Evolutionary conservation across 2,329 filamentous ascomycete species (phyloP), one percentile per base, ranked within the genome.

Genomic region (Hymenoscyphus infarciens): DNA sequence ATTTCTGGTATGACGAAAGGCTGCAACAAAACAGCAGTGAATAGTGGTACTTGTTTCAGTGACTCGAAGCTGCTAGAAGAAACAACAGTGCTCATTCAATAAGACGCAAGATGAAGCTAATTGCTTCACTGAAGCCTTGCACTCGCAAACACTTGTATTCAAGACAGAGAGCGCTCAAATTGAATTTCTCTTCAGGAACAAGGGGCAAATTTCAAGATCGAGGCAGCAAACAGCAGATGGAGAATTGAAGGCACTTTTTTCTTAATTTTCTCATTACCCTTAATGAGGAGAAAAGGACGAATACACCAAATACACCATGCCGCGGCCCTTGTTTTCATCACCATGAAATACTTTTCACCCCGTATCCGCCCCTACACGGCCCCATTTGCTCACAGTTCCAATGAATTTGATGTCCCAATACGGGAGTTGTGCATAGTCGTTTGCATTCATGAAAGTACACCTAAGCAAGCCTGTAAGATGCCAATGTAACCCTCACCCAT

Each of bases 361-460:
- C 29, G 31, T 6, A 33, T 19, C 16, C 52, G 25, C 19, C n/a
- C 7, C 19, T 19, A 45, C 42, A 19, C 16, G 16, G n/a, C 42
- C 16, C 42, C 16, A 27, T 25, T 19, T 22, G 10, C 42, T 49
- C 42, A 49, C 42, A 49, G 42, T 25, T 49, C 42, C 42, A 49
- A 22, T 55, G 25, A 33, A 29, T 55, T 27, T 55, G 25, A 29
- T 29, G 29, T 55, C 29, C 52, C 52, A 55, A 55, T 10, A 55
- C 15, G 52, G 63, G 63, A 42, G 60, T 57, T 68, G 63, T 67
- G 69, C 64, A 66, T 60, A 66, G 65, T 66, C 66, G 68, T 52
- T 74, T 74, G 73, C 69, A 73, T 74, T 75, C 71, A 70, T 74
- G 70, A 71, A 72, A 72, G 72, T 74, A 74, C 70, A 74, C 70